Conservation (phyloP, 176 grass and related monocot species). For the Bonia amplexicaulis region DNA sequence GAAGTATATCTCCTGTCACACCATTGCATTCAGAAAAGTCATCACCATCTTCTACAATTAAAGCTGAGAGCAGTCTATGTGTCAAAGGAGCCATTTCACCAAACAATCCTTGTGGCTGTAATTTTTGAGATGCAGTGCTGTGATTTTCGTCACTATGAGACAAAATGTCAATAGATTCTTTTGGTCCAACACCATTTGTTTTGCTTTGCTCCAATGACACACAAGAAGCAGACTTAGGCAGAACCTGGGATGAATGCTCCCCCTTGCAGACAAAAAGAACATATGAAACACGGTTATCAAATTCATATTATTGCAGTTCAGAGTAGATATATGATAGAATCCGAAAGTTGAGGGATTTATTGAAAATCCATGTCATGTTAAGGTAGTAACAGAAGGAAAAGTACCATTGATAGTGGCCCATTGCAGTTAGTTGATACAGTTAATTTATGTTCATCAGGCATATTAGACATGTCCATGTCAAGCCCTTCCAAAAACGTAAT, state of each 20-base stretch:
- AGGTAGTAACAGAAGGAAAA: conserved; percentile 18
- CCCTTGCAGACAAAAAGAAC: conserved; percentile 37
- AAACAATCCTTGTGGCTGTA: conserved; percentile 39
- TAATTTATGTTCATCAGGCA: conserved; percentile 17
- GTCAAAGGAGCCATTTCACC: conserved; percentile 52
- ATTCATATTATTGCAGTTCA: background rate
- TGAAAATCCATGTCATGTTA: background rate
- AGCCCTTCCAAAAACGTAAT: conserved; percentile 51
- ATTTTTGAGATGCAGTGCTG: conserved; percentile 11
- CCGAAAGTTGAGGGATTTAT: background rate
- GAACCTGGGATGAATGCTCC: conserved; percentile 28
- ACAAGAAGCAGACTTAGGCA: conserved; percentile 28
- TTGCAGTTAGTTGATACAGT: conserved; percentile 29
- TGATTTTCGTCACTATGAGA: conserved; percentile 22
- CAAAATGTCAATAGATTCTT: conserved; percentile 32
- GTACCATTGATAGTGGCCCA: background rate
- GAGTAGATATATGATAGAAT: background rate
- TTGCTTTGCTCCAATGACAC: conserved; percentile 25
- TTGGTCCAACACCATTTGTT: conserved; percentile 25
- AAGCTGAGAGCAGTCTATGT: conserved; percentile 63
- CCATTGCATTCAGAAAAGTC: conserved; percentile 34
- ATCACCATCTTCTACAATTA: conserved; percentile 60
- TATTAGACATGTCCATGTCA: conserved; percentile 36
- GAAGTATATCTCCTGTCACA: conserved; percentile 26
- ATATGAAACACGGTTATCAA: conserved; percentile 21